A percentile compares a stretch with the other conserved stretches of the same genome.
Evolutionary conservation across 2,329 filamentous ascomycete species (phyloP).

Genomic region (Gnomoniopsis sp.): DNA sequence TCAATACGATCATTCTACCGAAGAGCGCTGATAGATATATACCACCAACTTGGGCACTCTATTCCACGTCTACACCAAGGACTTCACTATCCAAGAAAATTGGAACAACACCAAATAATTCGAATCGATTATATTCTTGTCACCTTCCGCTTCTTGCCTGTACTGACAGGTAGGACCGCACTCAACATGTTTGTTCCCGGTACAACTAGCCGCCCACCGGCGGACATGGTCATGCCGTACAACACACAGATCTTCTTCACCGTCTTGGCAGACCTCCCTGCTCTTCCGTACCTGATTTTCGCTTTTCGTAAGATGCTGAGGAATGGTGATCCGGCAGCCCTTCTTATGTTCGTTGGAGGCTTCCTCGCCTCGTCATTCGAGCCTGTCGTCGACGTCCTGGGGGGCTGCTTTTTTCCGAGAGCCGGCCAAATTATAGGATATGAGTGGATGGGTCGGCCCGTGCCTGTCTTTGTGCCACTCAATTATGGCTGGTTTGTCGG

Average conservation of each 20-base stretch:
- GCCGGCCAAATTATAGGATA: not conserved
- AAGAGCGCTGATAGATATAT: too few species aligned
- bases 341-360: not conserved
- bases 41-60: too few species aligned
- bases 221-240: not conserved
- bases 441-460: not conserved
- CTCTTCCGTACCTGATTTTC: not conserved
- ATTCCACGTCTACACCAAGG: too few species aligned
- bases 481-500: not conserved
- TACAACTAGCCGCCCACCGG: not conserved
- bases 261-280: not conserved
- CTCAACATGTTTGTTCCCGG: not conserved
- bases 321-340: not conserved
- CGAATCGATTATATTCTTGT: too few species aligned
- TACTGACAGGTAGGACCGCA: not conserved
- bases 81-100: too few species aligned
- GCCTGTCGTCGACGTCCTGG: not conserved
- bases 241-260: not conserved
- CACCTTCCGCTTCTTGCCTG: too few species aligned
- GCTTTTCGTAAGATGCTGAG: not conserved
- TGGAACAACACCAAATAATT: too few species aligned
- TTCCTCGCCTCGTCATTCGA: not conserved
- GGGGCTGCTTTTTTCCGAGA: not conserved
- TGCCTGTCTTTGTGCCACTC: not conserved
- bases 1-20: too few species aligned